These are phyloP conservation scores for Capsicum pubescens DNA, from an alignment of 257 asterid species.

Conservation along the genomic window DNA sequence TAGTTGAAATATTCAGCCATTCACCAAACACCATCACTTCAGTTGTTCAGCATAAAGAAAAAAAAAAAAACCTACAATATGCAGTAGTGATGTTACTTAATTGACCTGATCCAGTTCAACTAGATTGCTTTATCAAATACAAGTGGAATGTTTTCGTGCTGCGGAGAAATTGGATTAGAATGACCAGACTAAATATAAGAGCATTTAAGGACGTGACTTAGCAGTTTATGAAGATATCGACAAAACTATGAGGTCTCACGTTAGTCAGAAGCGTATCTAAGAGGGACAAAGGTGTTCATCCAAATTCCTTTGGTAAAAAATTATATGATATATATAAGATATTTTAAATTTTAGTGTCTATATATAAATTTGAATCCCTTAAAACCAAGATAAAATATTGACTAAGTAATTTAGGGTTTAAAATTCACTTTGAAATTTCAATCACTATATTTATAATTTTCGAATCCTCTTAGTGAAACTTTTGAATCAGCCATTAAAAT, in stretches of 20 bases:
- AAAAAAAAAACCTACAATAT: slow-evolving; percentile 5
- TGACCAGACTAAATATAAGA: not conserved
- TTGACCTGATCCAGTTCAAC: slow-evolving; percentile 47
- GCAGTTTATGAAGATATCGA: not conserved
- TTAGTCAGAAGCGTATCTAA: no score
- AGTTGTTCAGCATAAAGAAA: slow-evolving; percentile 32
- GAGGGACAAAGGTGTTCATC: no score
- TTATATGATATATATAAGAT: no score
- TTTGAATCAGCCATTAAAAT: no score
- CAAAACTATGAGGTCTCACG: not conserved
- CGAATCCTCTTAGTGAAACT: no score
- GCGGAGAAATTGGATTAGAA: not conserved
- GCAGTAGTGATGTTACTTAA: slow-evolving; percentile 33
- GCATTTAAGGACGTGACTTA: not conserved
- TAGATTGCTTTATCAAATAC: not conserved
- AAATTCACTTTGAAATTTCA: no score
- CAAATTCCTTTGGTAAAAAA: no score
- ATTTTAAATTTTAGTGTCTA: no score
- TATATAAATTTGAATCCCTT: no score
- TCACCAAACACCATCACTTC: slow-evolving; percentile 45
- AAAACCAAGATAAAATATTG: no score
- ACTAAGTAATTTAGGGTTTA: no score
- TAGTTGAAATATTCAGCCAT: slow-evolving; percentile 22
- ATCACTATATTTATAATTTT: no score
- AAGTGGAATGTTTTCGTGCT: not conserved